Evolutionary conservation across 108 stramenopile genomes (phyloP).

Genomic region (Conticribra weissflogii): DNA sequence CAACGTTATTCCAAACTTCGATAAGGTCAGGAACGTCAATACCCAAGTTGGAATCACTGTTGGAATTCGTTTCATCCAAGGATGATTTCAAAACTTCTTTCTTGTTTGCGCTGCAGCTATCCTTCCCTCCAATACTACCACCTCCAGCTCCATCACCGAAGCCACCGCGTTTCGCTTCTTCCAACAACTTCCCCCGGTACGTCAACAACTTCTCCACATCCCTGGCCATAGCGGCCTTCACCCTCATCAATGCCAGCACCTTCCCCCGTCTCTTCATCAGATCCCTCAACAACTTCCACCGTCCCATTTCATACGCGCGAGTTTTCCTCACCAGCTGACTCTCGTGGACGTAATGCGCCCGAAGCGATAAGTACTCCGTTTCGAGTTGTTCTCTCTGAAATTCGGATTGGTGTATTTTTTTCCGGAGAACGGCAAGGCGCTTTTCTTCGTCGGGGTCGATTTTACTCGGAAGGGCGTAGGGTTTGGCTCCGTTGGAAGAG

Average conservation of each 20-base stretch:
- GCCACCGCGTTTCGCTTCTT: not conserved
- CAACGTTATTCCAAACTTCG: constrained; percentile 60
- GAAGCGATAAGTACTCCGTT: constrained; percentile 74
- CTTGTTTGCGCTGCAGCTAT: not conserved
- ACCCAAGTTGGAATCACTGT: not conserved
- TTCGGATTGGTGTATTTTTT: constrained; percentile 76
- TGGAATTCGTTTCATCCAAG: constrained; percentile 9
- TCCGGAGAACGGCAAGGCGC: constrained; percentile 65
- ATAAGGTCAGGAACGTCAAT: constrained; percentile 26
- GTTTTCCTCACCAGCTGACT: constrained; percentile 59
- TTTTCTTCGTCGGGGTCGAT: constrained; percentile 94
- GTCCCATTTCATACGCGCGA: constrained; percentile 48
- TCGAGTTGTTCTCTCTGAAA: constrained; percentile 78
- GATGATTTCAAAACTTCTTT: too few species aligned
- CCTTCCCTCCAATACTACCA: constrained; percentile 10
- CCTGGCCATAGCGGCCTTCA: constrained; percentile 63
- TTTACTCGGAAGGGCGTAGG: constrained; percentile 71
- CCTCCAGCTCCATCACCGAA: not conserved
- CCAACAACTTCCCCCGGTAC: constrained; percentile 42
- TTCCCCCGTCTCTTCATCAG: constrained; percentile 53
- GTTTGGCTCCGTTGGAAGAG: constrained; percentile 1
- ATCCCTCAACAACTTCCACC: constrained; percentile 57
- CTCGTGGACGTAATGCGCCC: constrained; percentile 81
- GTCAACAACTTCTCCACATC: constrained; percentile 66
- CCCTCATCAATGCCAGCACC: constrained; percentile 71